phyloP scores from a whole-genome alignment of 148 eudicot genomes.

The Polygonum maritimum region DNA sequence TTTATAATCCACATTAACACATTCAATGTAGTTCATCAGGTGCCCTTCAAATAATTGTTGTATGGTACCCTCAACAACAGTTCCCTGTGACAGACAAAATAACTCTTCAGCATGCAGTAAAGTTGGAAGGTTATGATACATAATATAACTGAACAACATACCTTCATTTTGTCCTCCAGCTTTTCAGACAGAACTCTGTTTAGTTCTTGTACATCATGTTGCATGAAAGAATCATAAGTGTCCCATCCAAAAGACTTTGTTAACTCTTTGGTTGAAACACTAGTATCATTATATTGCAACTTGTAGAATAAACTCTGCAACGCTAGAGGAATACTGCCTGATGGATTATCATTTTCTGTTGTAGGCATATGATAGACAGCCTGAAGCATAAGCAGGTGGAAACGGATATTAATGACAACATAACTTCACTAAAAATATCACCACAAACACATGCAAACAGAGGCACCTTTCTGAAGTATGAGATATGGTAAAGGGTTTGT shows the following conservation, averaged over 20 bases:
- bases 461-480: constrained; percentile 90
- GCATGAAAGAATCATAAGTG: constrained; percentile 97
- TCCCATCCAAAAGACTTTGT: constrained; percentile 99
- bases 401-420: not conserved
- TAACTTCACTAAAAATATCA: not conserved
- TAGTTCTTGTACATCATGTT: constrained; percentile 97
- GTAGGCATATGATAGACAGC: constrained; percentile 99
- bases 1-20: constrained; percentile 88
- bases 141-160: constrained; percentile 10
- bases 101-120: not conserved
- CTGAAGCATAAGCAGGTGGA: constrained; percentile 29
- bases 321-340: constrained; percentile 85
- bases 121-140: not conserved
- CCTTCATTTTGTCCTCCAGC: constrained; percentile 99
- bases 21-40: constrained; percentile 94
- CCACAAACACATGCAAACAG: not conserved
- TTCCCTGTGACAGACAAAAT: constrained; percentile 52
- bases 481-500: constrained; percentile 85
- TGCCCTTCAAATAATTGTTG: constrained; percentile 94
- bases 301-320: constrained; percentile 95
- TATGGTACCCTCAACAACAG: constrained; percentile 98
- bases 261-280: constrained; percentile 93
- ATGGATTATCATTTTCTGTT: constrained; percentile 92
- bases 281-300: constrained; percentile 81
- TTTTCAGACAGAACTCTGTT: constrained; percentile 89